A percentile compares a stretch with the other conserved stretches of the same genome.
Conservation (phyloP, 2,329 filamentous ascomycete genomes). For the Penicillium paneum region DNA sequence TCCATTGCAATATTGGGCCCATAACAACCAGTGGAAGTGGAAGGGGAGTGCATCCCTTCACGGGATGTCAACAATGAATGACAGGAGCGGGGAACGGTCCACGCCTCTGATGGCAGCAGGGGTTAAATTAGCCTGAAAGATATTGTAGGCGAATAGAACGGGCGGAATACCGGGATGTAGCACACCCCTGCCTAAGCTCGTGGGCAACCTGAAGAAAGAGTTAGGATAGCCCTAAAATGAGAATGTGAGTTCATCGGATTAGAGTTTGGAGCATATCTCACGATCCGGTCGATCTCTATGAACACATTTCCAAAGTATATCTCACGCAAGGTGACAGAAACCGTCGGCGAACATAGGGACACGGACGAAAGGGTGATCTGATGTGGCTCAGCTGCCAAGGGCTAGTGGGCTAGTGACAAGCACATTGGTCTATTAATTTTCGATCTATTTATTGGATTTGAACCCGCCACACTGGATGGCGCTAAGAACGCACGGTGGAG, state of each 20-base stretch:
- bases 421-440: background rate
- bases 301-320: background rate
- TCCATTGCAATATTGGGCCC: background rate
- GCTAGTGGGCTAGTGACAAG: background rate
- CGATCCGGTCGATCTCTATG: slow-evolving; percentile 1
- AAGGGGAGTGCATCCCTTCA: background rate
- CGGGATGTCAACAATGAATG: background rate
- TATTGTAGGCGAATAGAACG: background rate
- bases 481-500: slow-evolving; percentile 5
- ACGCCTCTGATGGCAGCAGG: background rate
- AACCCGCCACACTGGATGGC: background rate
- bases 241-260: background rate
- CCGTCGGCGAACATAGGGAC: background rate
- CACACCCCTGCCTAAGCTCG: background rate
- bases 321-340: background rate
- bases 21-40: background rate
- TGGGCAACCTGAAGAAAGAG: background rate
- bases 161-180: background rate
- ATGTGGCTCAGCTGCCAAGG: slow-evolving; percentile 18
- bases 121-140: background rate
- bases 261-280: background rate
- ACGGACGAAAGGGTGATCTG: slow-evolving; percentile 6
- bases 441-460: background rate
- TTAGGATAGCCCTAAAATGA: background rate
- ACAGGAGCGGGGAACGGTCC: background rate